Evolutionary conservation across 306 rosid species (phyloP), one percentile per base, ranked within the genome.

Genomic region (Senna siamea): DNA sequence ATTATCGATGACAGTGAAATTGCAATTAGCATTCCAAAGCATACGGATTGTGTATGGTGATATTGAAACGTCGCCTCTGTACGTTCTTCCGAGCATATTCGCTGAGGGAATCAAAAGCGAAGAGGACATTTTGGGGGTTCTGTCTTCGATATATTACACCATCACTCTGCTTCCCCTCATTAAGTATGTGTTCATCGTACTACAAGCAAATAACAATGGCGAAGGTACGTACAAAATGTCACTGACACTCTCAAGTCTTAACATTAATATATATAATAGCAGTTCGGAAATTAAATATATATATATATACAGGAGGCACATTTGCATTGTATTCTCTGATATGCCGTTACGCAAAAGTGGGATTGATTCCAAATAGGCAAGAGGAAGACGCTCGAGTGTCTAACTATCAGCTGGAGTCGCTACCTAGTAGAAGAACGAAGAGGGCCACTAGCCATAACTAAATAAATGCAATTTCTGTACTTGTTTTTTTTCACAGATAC

Each of bases 1-100:
- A n/a, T 20, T 6, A 6, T 62, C 50, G 0, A 11, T 37, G 68
- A 11, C 30, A 0, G 72, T 80, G 57, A 80, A 79, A 11, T 7
- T 88, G 63, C 84, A 76, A 5, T 69, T 90, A 15, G 93, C 96
- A 28, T 90, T 90, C 52, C 93, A 90, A 60, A 88, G 91, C 75
- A n/a, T 90, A 0, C 92, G 93, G 47, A 69, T 90, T 7, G 90
- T 90, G 41, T 90, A 86, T 2, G 93, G 92, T 51, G 96, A 90
- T 71, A 78, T 88, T 0, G 93, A 93, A 7, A 88, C 96, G 9
- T 88, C 93, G 2, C 96, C 96, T 0, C 60, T 88, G n/a, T 90
- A 90, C 15, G 96, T 86, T 51, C 85, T 55, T 13, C 4, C 83
- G 5, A 81, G 88, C 74, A 73, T 62, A 9, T 88, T 90, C 62